These are phyloP conservation scores for Guyanaporus albipodus DNA, from an alignment of 768 basidiomycete genomes.

Conservation along the genomic window DNA sequence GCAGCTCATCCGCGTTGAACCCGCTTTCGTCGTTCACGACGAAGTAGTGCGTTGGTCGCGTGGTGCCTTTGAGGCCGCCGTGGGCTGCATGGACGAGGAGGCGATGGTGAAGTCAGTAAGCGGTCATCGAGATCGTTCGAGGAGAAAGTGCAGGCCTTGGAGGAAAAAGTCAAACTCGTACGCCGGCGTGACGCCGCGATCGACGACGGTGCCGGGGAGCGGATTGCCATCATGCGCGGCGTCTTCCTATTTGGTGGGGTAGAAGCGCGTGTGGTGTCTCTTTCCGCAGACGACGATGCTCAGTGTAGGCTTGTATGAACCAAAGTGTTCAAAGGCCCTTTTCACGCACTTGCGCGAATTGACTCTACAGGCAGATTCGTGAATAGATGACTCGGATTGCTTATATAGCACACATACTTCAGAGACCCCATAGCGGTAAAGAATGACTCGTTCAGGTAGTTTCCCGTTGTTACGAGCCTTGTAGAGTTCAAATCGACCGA, in stretches of 20 bases:
- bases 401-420: conserved; percentile 44
- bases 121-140: not conserved
- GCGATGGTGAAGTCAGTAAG: not conserved
- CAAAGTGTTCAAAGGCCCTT: conserved; percentile 39
- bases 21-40: conserved; percentile 52
- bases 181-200: conserved; percentile 49
- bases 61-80: conserved; percentile 41
- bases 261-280: conserved; percentile 55
- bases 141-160: conserved; percentile 33
- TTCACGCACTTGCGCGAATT: conserved; percentile 42
- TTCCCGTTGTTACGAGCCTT: conserved; percentile 27
- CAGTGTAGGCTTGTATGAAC: conserved; percentile 42
- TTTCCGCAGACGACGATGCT: conserved; percentile 56
- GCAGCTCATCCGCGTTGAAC: conserved; percentile 46
- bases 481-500: conserved; percentile 42
- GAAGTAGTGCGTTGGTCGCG: conserved; percentile 51
- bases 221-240: conserved; percentile 48
- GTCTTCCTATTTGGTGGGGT: conserved; percentile 36
- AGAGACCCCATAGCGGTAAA: conserved; percentile 72
- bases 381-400: not conserved
- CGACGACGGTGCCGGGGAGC: conserved; percentile 52
- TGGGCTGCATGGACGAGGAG: no score
- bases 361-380: conserved; percentile 33
- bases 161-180: conserved; percentile 56
- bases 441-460: conserved; percentile 43